Evolutionary conservation across 441 rosid genomes (phyloP).

Genomic region (Brassica balearica): DNA sequence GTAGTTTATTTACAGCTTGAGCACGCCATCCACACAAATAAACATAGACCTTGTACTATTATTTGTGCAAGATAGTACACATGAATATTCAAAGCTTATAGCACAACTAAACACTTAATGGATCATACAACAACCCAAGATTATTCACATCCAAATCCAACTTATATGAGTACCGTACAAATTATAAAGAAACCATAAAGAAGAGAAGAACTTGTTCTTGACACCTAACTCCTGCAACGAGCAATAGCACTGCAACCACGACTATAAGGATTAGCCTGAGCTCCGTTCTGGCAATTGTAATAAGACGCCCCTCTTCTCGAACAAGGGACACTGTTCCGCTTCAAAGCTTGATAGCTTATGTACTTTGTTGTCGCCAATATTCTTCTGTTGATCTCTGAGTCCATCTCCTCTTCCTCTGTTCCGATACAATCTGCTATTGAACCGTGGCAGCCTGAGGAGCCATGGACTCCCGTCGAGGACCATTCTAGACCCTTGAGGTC

Average conservation of each 20-base stretch:
- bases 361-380: slow-evolving; percentile 58
- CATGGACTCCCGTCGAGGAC: slow-evolving; percentile 37
- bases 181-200: slow-evolving; percentile 3
- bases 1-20: background rate
- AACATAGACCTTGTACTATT: slow-evolving; percentile 4
- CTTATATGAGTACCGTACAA: background rate
- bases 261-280: slow-evolving; percentile 59
- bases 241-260: slow-evolving; percentile 63
- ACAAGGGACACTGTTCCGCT: slow-evolving; percentile 61
- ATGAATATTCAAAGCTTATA: background rate
- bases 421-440: slow-evolving; percentile 64
- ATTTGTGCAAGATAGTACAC: slow-evolving; percentile 15
- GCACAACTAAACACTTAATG: slow-evolving; percentile 3
- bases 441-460: slow-evolving; percentile 54
- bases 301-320: slow-evolving; percentile 68
- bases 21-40: background rate
- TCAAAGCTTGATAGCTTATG: slow-evolving; percentile 68
- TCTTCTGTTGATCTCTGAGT: slow-evolving; percentile 63
- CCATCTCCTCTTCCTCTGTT: slow-evolving; percentile 50
- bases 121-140: slow-evolving; percentile 20
- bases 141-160: slow-evolving; percentile 30
- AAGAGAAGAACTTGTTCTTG: background rate
- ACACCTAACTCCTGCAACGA: slow-evolving; percentile 56
- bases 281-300: slow-evolving; percentile 63
- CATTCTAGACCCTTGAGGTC: slow-evolving; percentile 49